Percentiles rank a stretch among this genome's conserved stretches.
These are phyloP conservation scores for Kernera saxatilis DNA, from an alignment of 345 rosid genomes.

Conservation along the genomic window DNA sequence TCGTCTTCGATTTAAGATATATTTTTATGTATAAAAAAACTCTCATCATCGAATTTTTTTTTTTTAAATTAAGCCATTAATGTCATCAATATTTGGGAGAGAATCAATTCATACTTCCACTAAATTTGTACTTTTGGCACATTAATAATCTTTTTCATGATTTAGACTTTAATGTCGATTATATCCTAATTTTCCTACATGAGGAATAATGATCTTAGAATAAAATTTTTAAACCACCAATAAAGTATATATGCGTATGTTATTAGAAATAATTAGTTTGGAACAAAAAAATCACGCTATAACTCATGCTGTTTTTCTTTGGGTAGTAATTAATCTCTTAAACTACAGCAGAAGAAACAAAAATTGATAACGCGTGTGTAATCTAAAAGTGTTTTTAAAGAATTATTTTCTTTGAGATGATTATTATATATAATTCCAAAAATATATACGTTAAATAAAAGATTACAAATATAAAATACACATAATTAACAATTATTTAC, in stretches of 20 bases:
- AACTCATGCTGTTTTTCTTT: background rate
- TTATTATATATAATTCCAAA: background rate
- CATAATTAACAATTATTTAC: background rate
- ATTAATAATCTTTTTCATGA: background rate
- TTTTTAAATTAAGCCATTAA: background rate
- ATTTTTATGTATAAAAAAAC: background rate
- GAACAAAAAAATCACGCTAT: background rate
- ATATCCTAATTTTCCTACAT: background rate
- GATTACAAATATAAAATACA: background rate
- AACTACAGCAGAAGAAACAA: background rate
- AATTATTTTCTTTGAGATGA: too few relatives aligned
- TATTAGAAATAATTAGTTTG: background rate
- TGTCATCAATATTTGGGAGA: background rate
- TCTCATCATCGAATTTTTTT: background rate
- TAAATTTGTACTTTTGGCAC: background rate
- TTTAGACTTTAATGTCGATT: background rate
- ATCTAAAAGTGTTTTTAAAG: background rate
- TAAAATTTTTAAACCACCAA: slow-evolving; percentile 13
- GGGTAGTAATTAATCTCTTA: background rate
- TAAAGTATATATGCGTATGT: slow-evolving; percentile 7
- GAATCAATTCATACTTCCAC: slow-evolving; percentile 27
- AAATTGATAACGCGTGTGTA: background rate
- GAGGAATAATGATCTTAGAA: slow-evolving; percentile 20
- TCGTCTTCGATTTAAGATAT: background rate
- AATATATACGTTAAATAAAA: too few relatives aligned